Base-by-base conservation (phyloP, 768 basidiomycete species). In the Tephrocybe sp. region DNA sequence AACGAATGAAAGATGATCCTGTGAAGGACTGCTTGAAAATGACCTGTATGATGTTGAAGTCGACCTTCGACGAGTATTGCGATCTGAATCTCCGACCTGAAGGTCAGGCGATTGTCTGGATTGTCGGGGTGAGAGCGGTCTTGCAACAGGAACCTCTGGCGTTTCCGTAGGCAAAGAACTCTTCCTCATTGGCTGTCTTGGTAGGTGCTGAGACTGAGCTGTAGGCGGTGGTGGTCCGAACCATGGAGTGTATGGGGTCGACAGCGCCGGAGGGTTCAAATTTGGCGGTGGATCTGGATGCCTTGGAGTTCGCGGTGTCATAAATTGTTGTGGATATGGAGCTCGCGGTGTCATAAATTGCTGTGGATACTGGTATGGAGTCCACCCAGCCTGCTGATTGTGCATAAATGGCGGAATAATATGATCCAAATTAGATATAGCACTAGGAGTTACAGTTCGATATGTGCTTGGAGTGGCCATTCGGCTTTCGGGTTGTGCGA, bases 1-100 rank as follows among this genome's bases (percentile, higher is more conserved):
- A 4, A 10, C 4, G n/a, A 20, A 11, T 11, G 26, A 4, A 11
- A 22, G n/a, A n/a, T 20, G 26, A 20, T 17, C 32, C 36, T 13
- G 36, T 20, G 32, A 13, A 14, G 32, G 51, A 12, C 31, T 34
- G 2, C 19, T 20, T 38, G 45, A 52, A 19, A 46, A 40, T 10
- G 44, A 46, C 16, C 19, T 19, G 30, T 46, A 33, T n/a, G 51
- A 52, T 11, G 50, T 39, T n/a, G 44, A 46, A 19, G 44, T n/a
- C 10, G 51, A 52, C 26, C 39, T 32, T 30, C 39, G 45, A 39
- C 39, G 44, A 26, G 22, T 13, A 34, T 34, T 4, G 20, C 34
- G 48, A 14, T 26, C 14, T 12, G 13, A 40, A 9, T 11, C 14
- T 26, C 23, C 39, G 12, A 33, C 32, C 1, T 19, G 1, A 36